Percentiles rank a stretch among this genome's conserved stretches.
Evolutionary conservation across 306 rosid genomes (phyloP).

Genomic region (Ziziphus jujuba): DNA sequence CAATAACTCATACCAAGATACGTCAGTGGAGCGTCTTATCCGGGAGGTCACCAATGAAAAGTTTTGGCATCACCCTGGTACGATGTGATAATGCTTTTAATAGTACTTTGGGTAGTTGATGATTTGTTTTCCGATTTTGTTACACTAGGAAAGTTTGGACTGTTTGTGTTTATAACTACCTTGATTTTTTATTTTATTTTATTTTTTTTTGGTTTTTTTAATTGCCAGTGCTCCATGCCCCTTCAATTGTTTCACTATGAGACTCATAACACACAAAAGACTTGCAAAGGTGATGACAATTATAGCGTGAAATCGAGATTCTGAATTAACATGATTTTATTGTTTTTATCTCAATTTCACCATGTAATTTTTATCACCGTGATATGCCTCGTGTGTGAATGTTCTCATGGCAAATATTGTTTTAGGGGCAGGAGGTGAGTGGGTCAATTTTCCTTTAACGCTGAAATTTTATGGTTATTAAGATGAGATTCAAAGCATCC

Average conservation of each 20-base stretch:
- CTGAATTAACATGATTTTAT: slow-evolving; percentile 42
- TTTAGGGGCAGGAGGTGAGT: slow-evolving; percentile 33
- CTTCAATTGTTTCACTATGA: slow-evolving; percentile 69
- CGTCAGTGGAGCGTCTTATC: slow-evolving; percentile 95
- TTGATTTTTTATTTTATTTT: slow-evolving; percentile 43
- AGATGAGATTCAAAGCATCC: neutral
- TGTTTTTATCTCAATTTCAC: slow-evolving; percentile 53
- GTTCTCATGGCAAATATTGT: slow-evolving; percentile 51
- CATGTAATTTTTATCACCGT: slow-evolving; percentile 55
- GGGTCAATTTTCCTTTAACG: slow-evolving; percentile 16
- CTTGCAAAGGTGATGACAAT: slow-evolving; percentile 70
- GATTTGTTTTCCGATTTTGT: slow-evolving; percentile 11
- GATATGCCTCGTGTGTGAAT: slow-evolving; percentile 51
- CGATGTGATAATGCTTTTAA: slow-evolving; percentile 5
- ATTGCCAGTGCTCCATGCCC: slow-evolving; percentile 54
- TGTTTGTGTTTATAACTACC: slow-evolving; percentile 28
- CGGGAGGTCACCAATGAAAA: slow-evolving; percentile 96
- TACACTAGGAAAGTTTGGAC: slow-evolving; percentile 21
- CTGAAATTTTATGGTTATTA: slow-evolving; percentile 17
- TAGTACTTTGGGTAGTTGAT: neutral
- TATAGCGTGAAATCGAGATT: slow-evolving; percentile 63
- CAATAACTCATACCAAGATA: slow-evolving; percentile 64
- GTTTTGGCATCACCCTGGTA: slow-evolving; percentile 99
- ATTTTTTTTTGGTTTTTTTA: too few species aligned
- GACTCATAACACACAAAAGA: slow-evolving; percentile 65